A percentile compares a stretch with the other conserved stretches of the same genome.
Conservation (phyloP, 164 flowering plant species). For the Warburgia ugandensis region DNA sequence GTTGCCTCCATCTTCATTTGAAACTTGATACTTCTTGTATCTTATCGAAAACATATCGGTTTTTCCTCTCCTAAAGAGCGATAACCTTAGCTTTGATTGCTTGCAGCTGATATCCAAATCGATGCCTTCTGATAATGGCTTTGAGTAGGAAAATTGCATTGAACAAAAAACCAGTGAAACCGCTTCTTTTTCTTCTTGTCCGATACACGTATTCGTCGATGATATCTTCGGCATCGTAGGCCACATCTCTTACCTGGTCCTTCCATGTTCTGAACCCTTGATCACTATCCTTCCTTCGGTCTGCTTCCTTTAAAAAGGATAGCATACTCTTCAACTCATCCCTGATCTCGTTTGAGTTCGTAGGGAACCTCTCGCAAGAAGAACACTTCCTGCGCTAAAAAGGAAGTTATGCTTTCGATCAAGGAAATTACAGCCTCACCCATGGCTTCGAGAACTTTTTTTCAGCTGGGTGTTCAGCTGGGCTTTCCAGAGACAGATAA, state of each 20-base stretch:
- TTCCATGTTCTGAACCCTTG: not conserved
- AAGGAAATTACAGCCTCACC: no score
- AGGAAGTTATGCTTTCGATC: no score
- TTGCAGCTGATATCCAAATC: not conserved
- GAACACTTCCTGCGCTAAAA: not conserved
- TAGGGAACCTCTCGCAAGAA: not conserved
- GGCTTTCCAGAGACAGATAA: no score
- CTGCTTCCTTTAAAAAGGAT: not conserved
- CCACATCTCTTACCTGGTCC: not conserved
- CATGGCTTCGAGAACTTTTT: no score
- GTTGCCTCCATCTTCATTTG: not conserved
- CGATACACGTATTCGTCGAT: conserved; percentile 3
- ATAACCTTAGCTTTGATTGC: not conserved
- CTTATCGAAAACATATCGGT: not conserved
- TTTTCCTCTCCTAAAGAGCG: not conserved
- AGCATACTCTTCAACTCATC: not conserved
- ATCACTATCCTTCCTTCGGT: not conserved
- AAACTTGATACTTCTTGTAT: not conserved
- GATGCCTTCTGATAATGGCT: not conserved
- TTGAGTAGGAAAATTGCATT: not conserved
- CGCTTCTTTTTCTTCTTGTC: not conserved
- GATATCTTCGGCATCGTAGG: not conserved
- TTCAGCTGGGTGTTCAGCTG: no score
- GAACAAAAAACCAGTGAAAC: not conserved
- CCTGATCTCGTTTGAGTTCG: not conserved